Base-by-base conservation (phyloP, 148 eudicot species). In the Vaccinium corymbosum region DNA sequence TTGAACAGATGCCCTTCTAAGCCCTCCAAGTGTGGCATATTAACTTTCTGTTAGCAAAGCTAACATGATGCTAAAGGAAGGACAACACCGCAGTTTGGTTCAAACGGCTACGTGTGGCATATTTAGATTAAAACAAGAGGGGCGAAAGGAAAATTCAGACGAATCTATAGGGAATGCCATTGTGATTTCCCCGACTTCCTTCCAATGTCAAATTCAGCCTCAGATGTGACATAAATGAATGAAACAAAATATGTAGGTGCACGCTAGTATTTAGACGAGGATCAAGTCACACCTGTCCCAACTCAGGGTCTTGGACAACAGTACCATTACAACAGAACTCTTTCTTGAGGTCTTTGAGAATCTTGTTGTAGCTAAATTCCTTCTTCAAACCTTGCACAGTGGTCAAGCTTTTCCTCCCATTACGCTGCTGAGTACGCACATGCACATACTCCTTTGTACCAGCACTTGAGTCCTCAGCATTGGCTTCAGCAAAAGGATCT, bases 381-480 rank as follows among this genome's bases (percentile, higher is more conserved):
- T 68, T 68, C 73, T 68, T 68, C 38, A 68, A 15, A 6, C 73
- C 73, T 14, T 68, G 73, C 35, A 68, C 73, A 11, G 73, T 68
- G 38, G 73, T 68, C 38, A 68, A 22, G 73, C 73, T 68, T 68
- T 68, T 68, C 27, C 73, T 68, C 32, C 73, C 38, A 68, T 68
- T 68, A 6, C 73, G 73, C 73, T 68, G 38, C 73, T 68, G 73
- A 20, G 35, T 68, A 68, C 73, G 73, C 5, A 68, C 35, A 68
- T 68, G 73, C 73, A 68, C 73, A 68, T 68, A 68, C 73, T 68
- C 73, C 73, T 68, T 68, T 68, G 73, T 22, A 22, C 73, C 73
- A 0, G 73, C 73, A 66, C 73, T 14, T 0, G 73, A 68, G 38
- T 68, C 38, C 35, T 68, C 73, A 25, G 16, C 73, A 68, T 10